A percentile compares a stretch with the other conserved stretches of the same genome.
Conservation (phyloP, 1,284 basidiomycete species). For the Trichosporon coremiiforme region DNA sequence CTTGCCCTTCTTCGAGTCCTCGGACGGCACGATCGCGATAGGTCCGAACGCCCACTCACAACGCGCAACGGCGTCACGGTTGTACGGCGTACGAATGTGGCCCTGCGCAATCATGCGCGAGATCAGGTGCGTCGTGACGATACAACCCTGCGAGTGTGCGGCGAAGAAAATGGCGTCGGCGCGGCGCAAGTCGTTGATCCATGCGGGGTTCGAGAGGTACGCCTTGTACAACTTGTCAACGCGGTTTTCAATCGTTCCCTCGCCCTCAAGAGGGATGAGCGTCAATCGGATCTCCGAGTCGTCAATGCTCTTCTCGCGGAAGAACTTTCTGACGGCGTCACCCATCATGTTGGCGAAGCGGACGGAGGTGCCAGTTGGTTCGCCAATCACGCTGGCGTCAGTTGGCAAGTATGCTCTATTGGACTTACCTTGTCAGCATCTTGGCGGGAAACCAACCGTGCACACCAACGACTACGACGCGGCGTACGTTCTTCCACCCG, state of each 20-base stretch:
- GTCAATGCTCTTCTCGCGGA: slow-evolving; percentile 65
- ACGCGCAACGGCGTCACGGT: slow-evolving; percentile 47
- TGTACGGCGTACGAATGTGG: slow-evolving; percentile 66
- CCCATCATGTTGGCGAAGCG: slow-evolving; percentile 88
- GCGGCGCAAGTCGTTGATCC: slow-evolving; percentile 79
- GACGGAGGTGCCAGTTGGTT: slow-evolving; percentile 87
- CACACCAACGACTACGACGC: slow-evolving; percentile 79
- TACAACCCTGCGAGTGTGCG: slow-evolving; percentile 86
- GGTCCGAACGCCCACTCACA: slow-evolving; percentile 56
- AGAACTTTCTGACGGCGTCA: slow-evolving; percentile 71
- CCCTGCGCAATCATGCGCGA: slow-evolving; percentile 77
- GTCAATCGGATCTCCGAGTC: slow-evolving; percentile 61
- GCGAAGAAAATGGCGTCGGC: slow-evolving; percentile 92
- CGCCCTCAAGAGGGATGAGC: slow-evolving; percentile 84
- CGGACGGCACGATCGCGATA: slow-evolving; percentile 45
- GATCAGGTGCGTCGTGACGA: slow-evolving; percentile 88
- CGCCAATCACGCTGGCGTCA: slow-evolving; percentile 57
- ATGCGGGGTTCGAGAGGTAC: slow-evolving; percentile 72
- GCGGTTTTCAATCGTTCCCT: slow-evolving; percentile 83
- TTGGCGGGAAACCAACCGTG: slow-evolving; percentile 61
- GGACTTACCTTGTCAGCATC: slow-evolving; percentile 45
- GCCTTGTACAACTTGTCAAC: slow-evolving; percentile 83
- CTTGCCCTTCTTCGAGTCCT: slow-evolving; percentile 36
- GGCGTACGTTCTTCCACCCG: slow-evolving; percentile 61
- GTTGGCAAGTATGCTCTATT: not conserved